Percentiles rank a stretch among this genome's conserved stretches.
These are phyloP conservation scores for Jaenimonas drosophilae DNA, from an alignment of 208 protist species.

Conservation along the genomic window DNA sequence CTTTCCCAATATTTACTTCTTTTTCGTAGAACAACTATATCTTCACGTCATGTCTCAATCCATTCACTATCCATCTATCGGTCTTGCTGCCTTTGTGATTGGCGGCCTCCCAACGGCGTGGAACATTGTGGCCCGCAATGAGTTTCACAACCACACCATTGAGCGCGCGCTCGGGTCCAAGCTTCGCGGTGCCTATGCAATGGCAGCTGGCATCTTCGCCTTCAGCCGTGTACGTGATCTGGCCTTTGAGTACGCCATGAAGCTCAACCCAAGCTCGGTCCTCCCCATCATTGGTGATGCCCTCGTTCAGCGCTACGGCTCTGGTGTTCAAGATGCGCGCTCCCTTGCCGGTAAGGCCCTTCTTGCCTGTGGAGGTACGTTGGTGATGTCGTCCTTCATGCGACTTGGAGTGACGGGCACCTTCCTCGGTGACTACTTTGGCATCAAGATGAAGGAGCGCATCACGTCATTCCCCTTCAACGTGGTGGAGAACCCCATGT, in stretches of 20 bases:
- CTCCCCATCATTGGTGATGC: constrained; percentile 15
- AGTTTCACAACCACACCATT: constrained; percentile 79
- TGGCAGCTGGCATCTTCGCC: constrained; percentile 82
- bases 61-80: constrained; percentile 25
- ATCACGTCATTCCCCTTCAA: constrained; percentile 92
- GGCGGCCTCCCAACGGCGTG: constrained; percentile 64
- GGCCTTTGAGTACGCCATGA: constrained; percentile 52
- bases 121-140: constrained; percentile 85
- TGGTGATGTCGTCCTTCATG: constrained; percentile 63
- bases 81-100: constrained; percentile 37
- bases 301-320: neutral
- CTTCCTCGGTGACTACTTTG: constrained; percentile 94
- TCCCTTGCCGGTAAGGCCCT: constrained; percentile 26
- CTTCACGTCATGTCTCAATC: neutral
- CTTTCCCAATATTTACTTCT: constrained; percentile 2
- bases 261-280: constrained; percentile 17
- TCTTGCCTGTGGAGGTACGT: constrained; percentile 29
- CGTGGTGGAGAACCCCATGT: constrained; percentile 91
- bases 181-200: constrained; percentile 66
- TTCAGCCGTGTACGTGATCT: constrained; percentile 54
- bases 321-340: neutral
- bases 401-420: constrained; percentile 88
- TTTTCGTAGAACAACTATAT: neutral
- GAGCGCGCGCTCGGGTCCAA: constrained; percentile 28
- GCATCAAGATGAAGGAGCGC: constrained; percentile 78